A percentile compares a stretch with the other conserved stretches of the same genome.
Evolutionary conservation across 2,329 filamentous ascomycete genomes (phyloP).

Genomic region (Neoascochyta sp.): DNA sequence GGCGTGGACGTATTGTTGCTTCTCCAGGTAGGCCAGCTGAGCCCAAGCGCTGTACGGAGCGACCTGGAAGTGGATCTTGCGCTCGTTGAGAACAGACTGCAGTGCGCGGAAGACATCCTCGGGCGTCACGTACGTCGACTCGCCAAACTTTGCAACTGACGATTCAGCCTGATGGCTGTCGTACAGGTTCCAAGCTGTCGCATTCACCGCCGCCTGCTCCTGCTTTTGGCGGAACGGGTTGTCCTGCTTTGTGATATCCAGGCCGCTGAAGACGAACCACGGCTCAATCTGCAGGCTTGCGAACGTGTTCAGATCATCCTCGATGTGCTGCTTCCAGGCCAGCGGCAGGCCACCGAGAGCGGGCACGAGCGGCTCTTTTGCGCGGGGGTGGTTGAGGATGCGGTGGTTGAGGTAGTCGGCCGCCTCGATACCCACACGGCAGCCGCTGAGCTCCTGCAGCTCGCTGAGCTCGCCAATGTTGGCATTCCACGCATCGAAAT

Average conservation of each 20-base stretch:
- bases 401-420: constrained; percentile 75
- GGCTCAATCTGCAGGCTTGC: constrained; percentile 67
- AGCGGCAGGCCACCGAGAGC: constrained; percentile 86
- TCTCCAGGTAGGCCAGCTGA: constrained; percentile 75
- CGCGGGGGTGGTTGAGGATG: constrained; percentile 55
- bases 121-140: constrained; percentile 61
- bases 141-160: constrained; percentile 83
- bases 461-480: constrained; percentile 55
- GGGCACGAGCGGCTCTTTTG: constrained; percentile 81
- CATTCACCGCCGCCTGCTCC: constrained; percentile 64
- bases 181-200: constrained; percentile 83
- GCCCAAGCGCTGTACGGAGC: constrained; percentile 85
- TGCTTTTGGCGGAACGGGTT: constrained; percentile 58
- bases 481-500: constrained; percentile 56
- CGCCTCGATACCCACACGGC: constrained; percentile 80
- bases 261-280: constrained; percentile 87
- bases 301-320: constrained; percentile 71
- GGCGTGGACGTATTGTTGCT: constrained; percentile 60
- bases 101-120: constrained; percentile 73
- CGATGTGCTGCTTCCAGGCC: constrained; percentile 70
- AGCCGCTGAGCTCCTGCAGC: constrained; percentile 68
- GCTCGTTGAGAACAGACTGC: constrained; percentile 67
- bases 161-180: constrained; percentile 72
- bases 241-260: constrained; percentile 69
- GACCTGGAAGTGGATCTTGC: constrained; percentile 71